These are phyloP conservation scores for Spatholobus suberectus DNA, from an alignment of 306 rosid genomes.

Conservation along the genomic window DNA sequence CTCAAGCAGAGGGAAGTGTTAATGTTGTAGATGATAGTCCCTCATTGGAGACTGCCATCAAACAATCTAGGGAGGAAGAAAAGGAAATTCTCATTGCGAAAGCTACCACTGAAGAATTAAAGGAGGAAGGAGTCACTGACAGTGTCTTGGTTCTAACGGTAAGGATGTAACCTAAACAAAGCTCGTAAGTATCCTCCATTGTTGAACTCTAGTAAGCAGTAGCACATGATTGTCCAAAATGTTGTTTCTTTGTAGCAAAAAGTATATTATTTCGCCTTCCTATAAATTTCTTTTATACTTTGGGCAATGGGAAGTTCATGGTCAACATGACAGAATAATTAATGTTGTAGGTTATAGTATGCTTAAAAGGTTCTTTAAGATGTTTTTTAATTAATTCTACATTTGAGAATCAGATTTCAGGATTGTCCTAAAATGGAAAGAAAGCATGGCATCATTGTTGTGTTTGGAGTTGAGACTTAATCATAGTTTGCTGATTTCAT, in stretches of 20 bases:
- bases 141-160: constrained; percentile 65
- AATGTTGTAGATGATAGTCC: constrained; percentile 46
- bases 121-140: constrained; percentile 84
- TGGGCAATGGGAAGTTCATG: neutral
- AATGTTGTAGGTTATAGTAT: neutral
- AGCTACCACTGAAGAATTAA: constrained; percentile 78
- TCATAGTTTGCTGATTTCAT: constrained; percentile 20
- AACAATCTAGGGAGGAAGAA: constrained; percentile 85
- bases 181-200: neutral
- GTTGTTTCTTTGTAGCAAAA: neutral
- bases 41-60: constrained; percentile 64
- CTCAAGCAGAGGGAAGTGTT: constrained; percentile 21
- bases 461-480: constrained; percentile 33
- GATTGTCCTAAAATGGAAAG: neutral
- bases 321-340: neutral
- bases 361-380: neutral
- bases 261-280: neutral
- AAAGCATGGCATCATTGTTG: constrained; percentile 1
- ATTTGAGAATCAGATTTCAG: constrained; percentile 24
- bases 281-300: neutral
- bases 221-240: constrained; percentile 7
- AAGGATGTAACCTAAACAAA: constrained; percentile 30
- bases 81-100: constrained; percentile 72
- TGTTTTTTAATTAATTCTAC: neutral
- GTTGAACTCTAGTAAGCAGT: neutral